Base-by-base conservation (phyloP, 2,329 filamentous ascomycete genomes). In the Grosmannia huntii region DNA sequence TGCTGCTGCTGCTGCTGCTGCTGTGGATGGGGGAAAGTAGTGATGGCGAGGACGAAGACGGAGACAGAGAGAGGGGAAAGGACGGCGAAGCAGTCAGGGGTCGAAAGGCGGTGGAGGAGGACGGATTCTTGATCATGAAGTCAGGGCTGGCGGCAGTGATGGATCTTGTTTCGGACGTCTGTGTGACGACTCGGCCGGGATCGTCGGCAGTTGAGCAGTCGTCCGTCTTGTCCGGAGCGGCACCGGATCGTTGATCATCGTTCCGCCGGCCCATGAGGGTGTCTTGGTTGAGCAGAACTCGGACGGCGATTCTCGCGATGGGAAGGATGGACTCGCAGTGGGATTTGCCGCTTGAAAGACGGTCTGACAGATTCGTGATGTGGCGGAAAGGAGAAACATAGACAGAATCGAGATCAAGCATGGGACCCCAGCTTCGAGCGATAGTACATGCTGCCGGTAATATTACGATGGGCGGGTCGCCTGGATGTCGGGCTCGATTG, bases 171-270 rank as follows among this genome's bases (percentile, higher is more conserved):
- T 49, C 19, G 16, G 23, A 21, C 56, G 49, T 14, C 51, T 56
- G 6, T 54, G 55, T 25, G 60, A 57, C 48, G 54, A 53, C 54
- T 31, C 55, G 46, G 28, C 59, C 60, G 53, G 61, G 28, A 46
- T 61, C 61, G 55, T 59, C 57, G n/a, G 55, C 50, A 51, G 54
- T 55, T 38, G 57, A 61, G 58, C 19, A 53, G 53, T 66, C 61
- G 46, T 62, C 66, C 66, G 67, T 68, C 28, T n/a, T 31, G 19
- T 64, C 59, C 56, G 56, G 58, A 55, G 58, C 60, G 51, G 63
- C 58, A 61, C 63, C 59, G 59, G 54, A 53, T 28, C 38, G 57
- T 41, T 57, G 61, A 60, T 60, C 66, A 65, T 67, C 60, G 56
- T 66, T 52, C 57, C 60, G 57, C 55, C 27, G 28, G 55, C 55